Evolutionary conservation across 495 filamentous ascomycete genomes (phyloP).

Genomic region (Talaromyces stipitatus): DNA sequence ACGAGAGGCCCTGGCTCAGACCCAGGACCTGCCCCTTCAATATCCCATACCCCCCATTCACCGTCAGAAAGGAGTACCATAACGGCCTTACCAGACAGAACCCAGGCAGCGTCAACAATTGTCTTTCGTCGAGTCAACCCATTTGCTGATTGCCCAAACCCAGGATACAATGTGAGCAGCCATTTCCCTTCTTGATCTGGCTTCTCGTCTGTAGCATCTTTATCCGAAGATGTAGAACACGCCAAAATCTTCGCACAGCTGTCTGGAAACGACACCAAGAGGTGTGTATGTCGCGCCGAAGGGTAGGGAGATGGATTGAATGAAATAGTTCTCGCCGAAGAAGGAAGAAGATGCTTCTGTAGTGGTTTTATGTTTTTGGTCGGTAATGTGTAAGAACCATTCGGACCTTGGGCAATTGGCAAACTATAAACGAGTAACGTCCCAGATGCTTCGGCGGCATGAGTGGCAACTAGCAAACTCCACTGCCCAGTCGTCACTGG

Average conservation of each 20-base stretch:
- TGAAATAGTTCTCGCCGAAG: conserved; percentile 55
- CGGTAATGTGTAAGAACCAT: conserved; percentile 22
- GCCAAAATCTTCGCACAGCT: conserved; percentile 65
- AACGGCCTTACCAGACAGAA: conserved; percentile 67
- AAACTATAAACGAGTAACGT: conserved; percentile 50
- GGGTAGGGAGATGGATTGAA: conserved; percentile 65
- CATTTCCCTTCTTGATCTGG: conserved; percentile 41
- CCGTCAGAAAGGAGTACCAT: conserved; percentile 73
- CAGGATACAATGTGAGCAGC: conserved; percentile 63
- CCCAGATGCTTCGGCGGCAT: conserved; percentile 61
- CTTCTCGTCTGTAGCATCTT: conserved; percentile 21
- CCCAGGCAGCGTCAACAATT: conserved; percentile 77
- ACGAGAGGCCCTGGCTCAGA: conserved; percentile 45
- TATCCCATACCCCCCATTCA: conserved; percentile 92
- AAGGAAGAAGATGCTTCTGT: conserved; percentile 55
- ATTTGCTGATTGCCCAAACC: conserved; percentile 42
- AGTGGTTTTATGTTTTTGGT: conserved; percentile 47
- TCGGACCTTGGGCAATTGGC: conserved; percentile 24
- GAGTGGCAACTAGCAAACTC: conserved; percentile 52
- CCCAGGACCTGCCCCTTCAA: conserved; percentile 57
- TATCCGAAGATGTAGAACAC: conserved; percentile 29
- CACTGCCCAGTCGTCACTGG: conserved; percentile 22
- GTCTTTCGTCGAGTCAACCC: conserved; percentile 55
- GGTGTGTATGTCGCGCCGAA: conserved; percentile 46
- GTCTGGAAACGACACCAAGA: conserved; percentile 59